Evolutionary conservation across 2,329 filamentous ascomycete genomes (phyloP).

Genomic region (Calonectria montana): DNA sequence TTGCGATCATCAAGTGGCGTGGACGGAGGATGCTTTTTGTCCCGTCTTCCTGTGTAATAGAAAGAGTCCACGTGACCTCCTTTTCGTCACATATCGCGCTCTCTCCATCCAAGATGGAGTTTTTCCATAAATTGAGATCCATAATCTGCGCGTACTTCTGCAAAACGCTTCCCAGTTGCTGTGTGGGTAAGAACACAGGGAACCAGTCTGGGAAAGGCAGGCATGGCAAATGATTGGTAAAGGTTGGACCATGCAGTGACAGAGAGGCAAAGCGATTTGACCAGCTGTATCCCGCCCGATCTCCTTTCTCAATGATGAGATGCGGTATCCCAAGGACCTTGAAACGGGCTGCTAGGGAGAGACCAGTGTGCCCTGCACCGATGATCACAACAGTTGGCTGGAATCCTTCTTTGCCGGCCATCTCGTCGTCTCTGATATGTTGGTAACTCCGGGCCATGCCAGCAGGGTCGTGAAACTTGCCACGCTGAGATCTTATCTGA

Average conservation of each 20-base stretch:
- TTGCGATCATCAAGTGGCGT: conserved; percentile 17
- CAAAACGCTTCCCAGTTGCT: neutral
- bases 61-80: neutral
- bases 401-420: neutral
- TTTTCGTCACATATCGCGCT: conserved; percentile 2
- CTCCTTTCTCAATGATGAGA: conserved; percentile 13
- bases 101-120: conserved; percentile 5
- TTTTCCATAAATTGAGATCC: conserved; percentile 18
- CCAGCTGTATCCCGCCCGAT: conserved; percentile 8
- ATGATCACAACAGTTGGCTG: conserved; percentile 5
- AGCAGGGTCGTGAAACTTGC: conserved; percentile 6
- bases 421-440: conserved; percentile 5
- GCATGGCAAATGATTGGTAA: conserved; percentile 14
- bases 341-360: conserved; percentile 8
- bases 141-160: conserved; percentile 10
- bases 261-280: neutral
- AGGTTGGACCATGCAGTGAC: conserved; percentile 13
- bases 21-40: neutral
- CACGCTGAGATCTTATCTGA: conserved; percentile 1
- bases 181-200: conserved; percentile 5
- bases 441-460: neutral
- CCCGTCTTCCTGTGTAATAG: neutral
- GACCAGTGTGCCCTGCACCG: conserved; percentile 8
- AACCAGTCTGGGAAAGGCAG: conserved; percentile 16
- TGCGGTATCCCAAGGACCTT: conserved; percentile 13